phyloP scores from a whole-genome alignment of 2,329 filamentous ascomycete species.

The Ophiostoma piceae region DNA sequence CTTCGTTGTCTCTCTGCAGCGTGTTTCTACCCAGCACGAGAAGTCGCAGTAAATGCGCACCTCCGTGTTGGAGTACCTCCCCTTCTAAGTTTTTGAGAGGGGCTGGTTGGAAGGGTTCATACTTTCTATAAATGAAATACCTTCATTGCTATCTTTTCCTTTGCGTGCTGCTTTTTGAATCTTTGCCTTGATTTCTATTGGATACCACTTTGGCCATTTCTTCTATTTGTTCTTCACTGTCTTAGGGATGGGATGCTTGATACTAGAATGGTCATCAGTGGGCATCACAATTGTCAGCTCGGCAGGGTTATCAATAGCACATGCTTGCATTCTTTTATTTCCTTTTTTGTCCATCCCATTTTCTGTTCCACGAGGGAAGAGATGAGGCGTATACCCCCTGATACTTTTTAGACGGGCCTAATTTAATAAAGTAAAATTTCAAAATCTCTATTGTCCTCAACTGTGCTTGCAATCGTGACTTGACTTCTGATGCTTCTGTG shows the following conservation, averaged over 20 bases:
- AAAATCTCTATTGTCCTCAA: neutral
- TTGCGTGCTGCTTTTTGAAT: slow-evolving; percentile 4
- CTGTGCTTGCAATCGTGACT: neutral
- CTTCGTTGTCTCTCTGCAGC: slow-evolving; percentile 84
- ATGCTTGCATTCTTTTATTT: neutral
- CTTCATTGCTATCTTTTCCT: slow-evolving; percentile 7
- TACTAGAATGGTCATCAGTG: neutral
- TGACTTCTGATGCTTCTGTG: neutral
- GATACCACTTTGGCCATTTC: neutral
- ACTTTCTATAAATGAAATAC: slow-evolving; percentile 11
- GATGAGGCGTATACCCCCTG: slow-evolving; percentile 28
- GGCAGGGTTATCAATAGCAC: neutral
- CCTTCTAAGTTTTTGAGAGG: slow-evolving; percentile 22
- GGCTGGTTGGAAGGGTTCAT: slow-evolving; percentile 24
- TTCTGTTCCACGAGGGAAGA: slow-evolving; percentile 30
- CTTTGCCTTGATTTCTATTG: neutral
- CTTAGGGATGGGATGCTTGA: neutral
- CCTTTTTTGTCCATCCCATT: slow-evolving; percentile 34
- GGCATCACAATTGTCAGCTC: neutral
- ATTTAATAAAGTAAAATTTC: slow-evolving; percentile 19
- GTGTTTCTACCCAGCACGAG: slow-evolving; percentile 87
- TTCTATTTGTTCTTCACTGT: neutral
- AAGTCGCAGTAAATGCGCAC: slow-evolving; percentile 62
- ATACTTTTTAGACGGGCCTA: slow-evolving; percentile 14
- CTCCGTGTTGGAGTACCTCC: neutral